Evolutionary conservation across 208 protist genomes (phyloP), one percentile per base, ranked within the genome.

Genomic region (Angomonas deanei): DNA sequence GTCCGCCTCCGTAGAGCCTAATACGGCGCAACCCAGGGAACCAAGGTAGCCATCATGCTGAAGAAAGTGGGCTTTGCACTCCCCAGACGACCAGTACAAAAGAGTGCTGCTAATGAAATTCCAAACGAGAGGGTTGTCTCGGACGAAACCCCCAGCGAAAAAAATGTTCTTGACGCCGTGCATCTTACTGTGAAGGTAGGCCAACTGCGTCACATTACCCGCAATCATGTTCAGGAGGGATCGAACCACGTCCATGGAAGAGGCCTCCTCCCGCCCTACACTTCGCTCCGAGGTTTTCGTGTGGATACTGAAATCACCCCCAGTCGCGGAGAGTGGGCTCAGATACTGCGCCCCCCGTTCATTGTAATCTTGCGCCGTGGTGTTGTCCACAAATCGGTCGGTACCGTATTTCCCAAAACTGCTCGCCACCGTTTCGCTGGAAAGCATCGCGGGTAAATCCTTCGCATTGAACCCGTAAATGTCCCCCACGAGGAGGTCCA

Each of bases 401-500:
- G 85, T 84, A 11, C 90, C 91, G 24, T 88, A 63, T 62, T 94
- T 96, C 5, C 91, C 91, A 78, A 96, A 96, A 5, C 82, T 86
- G 76, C 86, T 94, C 53, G 84, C 91, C 38, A 96, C 86, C 31
- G 74, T 93, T 42, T 96, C 86, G 11, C 75, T 68, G 3, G 82
- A 89, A 21, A 97, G 82, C 87, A 92, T 93, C 36, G 83, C 84
- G 0, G 88, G 90, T 13, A 96, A 69, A 58, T 93, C 87, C 60
- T 89, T 86, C 11, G 85, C 90, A 70, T 89, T 88, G 80, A 97
- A 98, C 48, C 97, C 98, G 67, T 99, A 99, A 46, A 99, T 99
- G 73, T 99, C 97, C 17, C 97, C 97, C 3, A 99, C 97, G 0
- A 98, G 85, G 27, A 99, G 74, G 68, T 99, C 97, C 6, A 99